Conservation (phyloP, 345 rosid species). For the Brassica incana region DNA sequence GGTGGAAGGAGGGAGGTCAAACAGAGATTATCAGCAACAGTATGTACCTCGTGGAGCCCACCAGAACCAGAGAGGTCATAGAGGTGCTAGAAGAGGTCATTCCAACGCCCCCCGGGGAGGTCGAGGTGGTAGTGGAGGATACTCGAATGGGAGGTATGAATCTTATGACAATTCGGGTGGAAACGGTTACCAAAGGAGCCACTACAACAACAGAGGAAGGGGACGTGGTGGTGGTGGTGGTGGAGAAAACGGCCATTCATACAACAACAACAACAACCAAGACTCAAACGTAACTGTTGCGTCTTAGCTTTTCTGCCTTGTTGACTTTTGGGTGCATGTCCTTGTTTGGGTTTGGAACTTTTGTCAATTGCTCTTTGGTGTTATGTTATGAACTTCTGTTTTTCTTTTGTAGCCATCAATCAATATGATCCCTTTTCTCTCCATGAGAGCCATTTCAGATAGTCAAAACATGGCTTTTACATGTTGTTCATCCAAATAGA, state of each 20-base stretch:
- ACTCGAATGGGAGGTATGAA: constrained; percentile 65
- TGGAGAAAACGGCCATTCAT: constrained; percentile 50
- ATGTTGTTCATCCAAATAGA: background rate
- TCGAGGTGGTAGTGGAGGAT: constrained; percentile 49
- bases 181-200: constrained; percentile 66
- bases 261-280: constrained; percentile 38
- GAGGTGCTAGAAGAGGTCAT: constrained; percentile 50
- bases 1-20: constrained; percentile 42
- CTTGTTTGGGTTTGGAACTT: constrained; percentile 11
- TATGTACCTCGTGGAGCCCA: constrained; percentile 55
- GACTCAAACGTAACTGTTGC: constrained; percentile 25
- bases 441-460: constrained; percentile 7
- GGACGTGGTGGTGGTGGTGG: constrained; percentile 65
- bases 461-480: background rate
- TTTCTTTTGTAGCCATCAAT: background rate
- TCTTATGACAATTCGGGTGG: constrained; percentile 61
- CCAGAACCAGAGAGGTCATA: constrained; percentile 70
- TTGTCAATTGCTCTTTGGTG: constrained; percentile 24
- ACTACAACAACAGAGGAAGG: constrained; percentile 64
- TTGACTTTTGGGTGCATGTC: constrained; percentile 14
- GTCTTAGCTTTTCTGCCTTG: constrained; percentile 25
- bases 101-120: constrained; percentile 79
- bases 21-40: constrained; percentile 43
- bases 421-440: background rate
- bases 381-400: constrained; percentile 7